Base-by-base conservation (phyloP, 73 alveolate species). In the Blepharisma japonicum region DNA sequence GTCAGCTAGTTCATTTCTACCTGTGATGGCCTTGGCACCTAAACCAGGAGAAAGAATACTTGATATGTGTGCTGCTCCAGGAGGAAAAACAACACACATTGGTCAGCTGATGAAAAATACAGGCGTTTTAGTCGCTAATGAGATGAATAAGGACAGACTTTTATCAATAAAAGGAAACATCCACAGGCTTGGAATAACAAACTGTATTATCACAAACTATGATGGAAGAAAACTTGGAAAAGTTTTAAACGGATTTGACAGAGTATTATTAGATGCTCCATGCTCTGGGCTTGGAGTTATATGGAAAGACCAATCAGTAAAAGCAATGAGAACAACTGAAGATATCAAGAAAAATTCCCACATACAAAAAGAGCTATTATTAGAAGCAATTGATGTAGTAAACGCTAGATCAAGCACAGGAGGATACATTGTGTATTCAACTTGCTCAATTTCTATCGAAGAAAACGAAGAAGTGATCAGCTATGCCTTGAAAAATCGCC, bases 61-160 rank as follows among this genome's bases (percentile, higher is more conserved):
- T n/a, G 99, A 95, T 88, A 87, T 96, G 96, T 94, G 98, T 45
- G 98, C 99, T 18, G 97, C 99, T 48, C 99, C 99, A 7, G 99
- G 99, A 61, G 99, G 99, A 20, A 96, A 96, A 81, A 95, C 98
- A 6, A 91, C 99, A 55, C 96, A 96, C 87, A 92, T 97, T 47
- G 99, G 98, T 21, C 96, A 97, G 80, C 91, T 97, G 47, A 97
- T 97, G 99, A 97, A 96, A 81, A 97, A 96, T 82, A 89, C 97
- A 3, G 99, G 99, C 53, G 85, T 89, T n/a, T 68, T 97, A 6
- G 90, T 96, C 55, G 98, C 99, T 9, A 97, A 97, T 85, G 99
- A 97, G 74, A 84, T 90, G 68, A 95, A 94, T 78, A 90, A 89
- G 68, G 99, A 96, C 82, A 87, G 99, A 87, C 87, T 81, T 66